Conservation (phyloP, 164 flowering plant genomes). For the Aristolochia californica region DNA sequence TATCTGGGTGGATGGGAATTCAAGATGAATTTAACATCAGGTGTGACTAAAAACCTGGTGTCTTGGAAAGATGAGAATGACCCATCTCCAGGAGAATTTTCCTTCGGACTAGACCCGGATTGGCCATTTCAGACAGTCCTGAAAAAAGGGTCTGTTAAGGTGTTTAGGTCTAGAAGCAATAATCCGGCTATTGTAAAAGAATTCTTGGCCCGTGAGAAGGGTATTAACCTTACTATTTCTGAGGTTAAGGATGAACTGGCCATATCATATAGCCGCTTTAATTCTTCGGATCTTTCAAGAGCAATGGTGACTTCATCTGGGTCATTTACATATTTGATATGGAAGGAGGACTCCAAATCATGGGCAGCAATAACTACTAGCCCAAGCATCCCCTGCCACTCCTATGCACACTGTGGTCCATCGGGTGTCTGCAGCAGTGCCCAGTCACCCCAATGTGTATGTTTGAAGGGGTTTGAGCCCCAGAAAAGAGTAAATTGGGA, state of each 20-base stretch:
- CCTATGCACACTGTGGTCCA: slow-evolving; percentile 5
- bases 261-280: background rate
- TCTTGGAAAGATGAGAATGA: slow-evolving; percentile 8
- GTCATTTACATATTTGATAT: background rate
- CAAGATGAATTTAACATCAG: background rate
- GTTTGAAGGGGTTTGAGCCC: slow-evolving; percentile 8
- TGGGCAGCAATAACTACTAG: background rate
- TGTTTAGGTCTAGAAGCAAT: background rate
- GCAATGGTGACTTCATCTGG: slow-evolving; percentile 1
- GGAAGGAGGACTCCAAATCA: slow-evolving; percentile 1
- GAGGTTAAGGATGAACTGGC: background rate
- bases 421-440: slow-evolving; percentile 1
- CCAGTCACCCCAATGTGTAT: slow-evolving; percentile 2
- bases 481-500: background rate
- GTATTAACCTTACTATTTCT: background rate
- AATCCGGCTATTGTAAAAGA: background rate
- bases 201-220: slow-evolving; percentile 4
- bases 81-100: slow-evolving; percentile 8
- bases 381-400: background rate
- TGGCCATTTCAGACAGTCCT: background rate
- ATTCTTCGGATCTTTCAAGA: background rate
- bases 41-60: background rate
- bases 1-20: slow-evolving; percentile 2
- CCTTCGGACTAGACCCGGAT: background rate
- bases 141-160: background rate